phyloP scores from a whole-genome alignment of 2,329 filamentous ascomycete species.

The Lachnellula hyalina region DNA sequence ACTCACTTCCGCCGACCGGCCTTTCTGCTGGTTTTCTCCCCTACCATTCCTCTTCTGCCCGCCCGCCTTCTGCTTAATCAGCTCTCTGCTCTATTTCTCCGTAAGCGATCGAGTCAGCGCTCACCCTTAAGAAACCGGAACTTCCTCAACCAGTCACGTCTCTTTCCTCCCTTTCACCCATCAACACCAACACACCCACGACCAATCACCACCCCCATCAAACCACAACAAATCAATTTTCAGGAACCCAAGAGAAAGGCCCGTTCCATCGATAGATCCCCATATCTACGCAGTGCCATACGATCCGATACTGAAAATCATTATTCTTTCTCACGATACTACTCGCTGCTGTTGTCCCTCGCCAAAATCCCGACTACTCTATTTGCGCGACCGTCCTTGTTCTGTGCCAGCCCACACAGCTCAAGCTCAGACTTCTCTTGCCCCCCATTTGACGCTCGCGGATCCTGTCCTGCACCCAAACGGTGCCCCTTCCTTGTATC shows the following conservation, averaged over 20 bases:
- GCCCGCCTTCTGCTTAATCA: background rate
- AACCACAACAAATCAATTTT: constrained; percentile 16
- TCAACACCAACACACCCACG: constrained; percentile 15
- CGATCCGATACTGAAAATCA: background rate
- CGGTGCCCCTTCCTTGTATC: background rate
- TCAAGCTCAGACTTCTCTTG: background rate
- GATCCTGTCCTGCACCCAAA: background rate
- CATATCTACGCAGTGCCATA: background rate
- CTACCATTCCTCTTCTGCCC: background rate
- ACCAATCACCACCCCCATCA: constrained; percentile 18
- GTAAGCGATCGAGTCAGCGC: background rate
- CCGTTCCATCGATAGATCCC: constrained; percentile 15
- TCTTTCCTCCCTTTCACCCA: constrained; percentile 11
- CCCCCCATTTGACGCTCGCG: background rate
- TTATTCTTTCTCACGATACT: background rate
- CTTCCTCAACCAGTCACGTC: constrained; percentile 14
- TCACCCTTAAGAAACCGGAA: background rate
- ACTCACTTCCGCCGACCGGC: background rate
- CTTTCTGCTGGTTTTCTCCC: background rate
- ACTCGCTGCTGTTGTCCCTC: background rate
- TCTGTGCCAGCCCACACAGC: background rate
- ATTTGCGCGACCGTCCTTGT: too few species aligned
- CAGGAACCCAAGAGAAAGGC: constrained; percentile 11
- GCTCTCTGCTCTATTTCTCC: background rate
- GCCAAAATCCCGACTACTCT: too few species aligned